These are phyloP conservation scores for Myriosclerotinia scirpicola DNA, from an alignment of 2,329 filamentous ascomycete genomes.

Conservation along the genomic window DNA sequence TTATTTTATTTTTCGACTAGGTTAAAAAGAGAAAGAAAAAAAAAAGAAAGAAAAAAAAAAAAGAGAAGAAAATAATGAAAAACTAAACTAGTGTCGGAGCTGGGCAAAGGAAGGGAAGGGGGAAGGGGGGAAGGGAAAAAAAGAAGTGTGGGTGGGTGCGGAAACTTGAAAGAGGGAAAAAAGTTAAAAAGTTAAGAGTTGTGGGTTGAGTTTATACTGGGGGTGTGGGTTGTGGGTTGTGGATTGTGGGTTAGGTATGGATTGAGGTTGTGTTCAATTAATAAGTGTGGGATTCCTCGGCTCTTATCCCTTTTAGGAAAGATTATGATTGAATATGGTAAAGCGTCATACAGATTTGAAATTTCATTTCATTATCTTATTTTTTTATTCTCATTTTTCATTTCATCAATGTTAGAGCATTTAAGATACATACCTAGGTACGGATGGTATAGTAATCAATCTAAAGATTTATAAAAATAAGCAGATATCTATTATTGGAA, in stretches of 20 bases:
- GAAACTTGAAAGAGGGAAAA: too few relatives aligned
- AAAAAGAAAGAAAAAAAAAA: not conserved
- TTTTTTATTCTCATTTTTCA: not conserved
- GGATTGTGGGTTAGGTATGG: not conserved
- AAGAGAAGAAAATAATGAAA: not conserved
- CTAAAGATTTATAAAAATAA: too few relatives aligned
- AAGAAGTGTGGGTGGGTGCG: not conserved
- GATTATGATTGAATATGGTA: not conserved
- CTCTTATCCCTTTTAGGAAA: not conserved
- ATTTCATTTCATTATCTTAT: not conserved
- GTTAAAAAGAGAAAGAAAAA: too few relatives aligned
- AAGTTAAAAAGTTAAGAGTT: not conserved
- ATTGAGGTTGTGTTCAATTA: not conserved
- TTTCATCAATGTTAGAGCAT: too few relatives aligned
- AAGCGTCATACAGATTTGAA: not conserved
- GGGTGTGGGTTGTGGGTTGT: constrained; percentile 1
- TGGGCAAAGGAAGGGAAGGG: constrained; percentile 3
- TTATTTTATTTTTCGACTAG: too few relatives aligned
- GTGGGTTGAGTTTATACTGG: too few relatives aligned
- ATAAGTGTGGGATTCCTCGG: not conserved
- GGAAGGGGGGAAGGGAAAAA: not conserved
- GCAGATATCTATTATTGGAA: too few relatives aligned
- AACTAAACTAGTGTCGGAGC: too few relatives aligned
- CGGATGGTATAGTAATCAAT: too few relatives aligned
- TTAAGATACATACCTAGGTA: too few relatives aligned